phyloP scores from a whole-genome alignment of 2,329 filamentous ascomycete genomes.

The Beauveria pseudobassiana region DNA sequence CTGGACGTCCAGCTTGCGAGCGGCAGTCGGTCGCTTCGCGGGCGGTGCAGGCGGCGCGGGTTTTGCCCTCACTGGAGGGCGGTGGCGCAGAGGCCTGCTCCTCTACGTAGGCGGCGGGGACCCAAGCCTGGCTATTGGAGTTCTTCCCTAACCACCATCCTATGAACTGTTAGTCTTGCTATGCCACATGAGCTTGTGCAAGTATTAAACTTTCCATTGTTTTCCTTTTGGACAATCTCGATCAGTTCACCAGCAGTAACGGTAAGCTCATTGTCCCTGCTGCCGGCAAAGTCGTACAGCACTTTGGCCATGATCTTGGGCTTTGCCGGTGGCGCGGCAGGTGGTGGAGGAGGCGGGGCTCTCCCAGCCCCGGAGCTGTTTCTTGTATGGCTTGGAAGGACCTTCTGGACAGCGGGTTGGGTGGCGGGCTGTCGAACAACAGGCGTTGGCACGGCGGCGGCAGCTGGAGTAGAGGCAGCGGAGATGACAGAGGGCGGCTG shows the following conservation, averaged over 20 bases:
- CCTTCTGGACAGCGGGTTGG: constrained; percentile 12
- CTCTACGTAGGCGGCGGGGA: constrained; percentile 89
- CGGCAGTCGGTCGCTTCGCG: constrained; percentile 66
- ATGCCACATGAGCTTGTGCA: not conserved
- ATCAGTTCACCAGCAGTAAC: constrained; percentile 74
- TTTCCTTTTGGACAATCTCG: constrained; percentile 88
- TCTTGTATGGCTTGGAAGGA: constrained; percentile 44
- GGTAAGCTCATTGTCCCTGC: constrained; percentile 77
- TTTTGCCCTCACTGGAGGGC: constrained; percentile 55
- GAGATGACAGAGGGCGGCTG: constrained; percentile 27
- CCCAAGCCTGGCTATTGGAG: constrained; percentile 70
- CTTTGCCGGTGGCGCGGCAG: constrained; percentile 51
- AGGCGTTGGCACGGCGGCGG: constrained; percentile 15
- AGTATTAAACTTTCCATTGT: constrained; percentile 64
- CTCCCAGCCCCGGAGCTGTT: constrained; percentile 45
- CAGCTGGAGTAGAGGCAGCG: constrained; percentile 18
- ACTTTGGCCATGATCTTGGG: constrained; percentile 80
- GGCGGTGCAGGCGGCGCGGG: constrained; percentile 64
- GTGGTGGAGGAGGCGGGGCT: constrained; percentile 58
- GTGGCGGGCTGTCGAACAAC: constrained; percentile 10
- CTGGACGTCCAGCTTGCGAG: constrained; percentile 61
- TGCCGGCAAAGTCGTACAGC: constrained; percentile 83
- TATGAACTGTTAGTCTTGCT: constrained; percentile 33
- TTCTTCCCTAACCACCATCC: constrained; percentile 96
- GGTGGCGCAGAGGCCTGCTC: constrained; percentile 63